Conservation (phyloP, 768 basidiomycete genomes). For the Gautieria morchelliformis region DNA sequence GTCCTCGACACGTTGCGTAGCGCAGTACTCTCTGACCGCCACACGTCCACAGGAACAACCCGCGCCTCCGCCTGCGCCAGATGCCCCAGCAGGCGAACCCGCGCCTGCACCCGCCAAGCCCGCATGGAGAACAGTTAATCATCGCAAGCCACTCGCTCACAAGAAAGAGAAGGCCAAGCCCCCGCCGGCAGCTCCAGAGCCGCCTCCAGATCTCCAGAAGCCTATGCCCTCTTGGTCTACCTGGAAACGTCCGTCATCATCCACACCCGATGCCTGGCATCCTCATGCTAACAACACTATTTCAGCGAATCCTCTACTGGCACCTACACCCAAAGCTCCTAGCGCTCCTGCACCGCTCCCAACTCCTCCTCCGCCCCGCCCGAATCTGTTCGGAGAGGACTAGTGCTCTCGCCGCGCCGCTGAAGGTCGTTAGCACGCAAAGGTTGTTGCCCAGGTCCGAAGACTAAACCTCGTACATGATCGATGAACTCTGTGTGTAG, state of each 20-base stretch:
- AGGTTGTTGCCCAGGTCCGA: not conserved
- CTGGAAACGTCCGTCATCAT: constrained; percentile 62
- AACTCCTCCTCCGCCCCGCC: constrained; percentile 9
- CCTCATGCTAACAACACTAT: not conserved
- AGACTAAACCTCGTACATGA: not conserved
- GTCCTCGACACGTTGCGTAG: not conserved
- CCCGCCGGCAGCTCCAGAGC: constrained; percentile 8
- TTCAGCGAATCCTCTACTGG: constrained; percentile 7
- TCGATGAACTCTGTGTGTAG: not conserved
- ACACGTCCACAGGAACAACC: not conserved
- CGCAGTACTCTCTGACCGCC: not conserved
- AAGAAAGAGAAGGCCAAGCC: constrained; percentile 8
- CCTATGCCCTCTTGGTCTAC: constrained; percentile 52
- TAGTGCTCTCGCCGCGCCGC: not conserved
- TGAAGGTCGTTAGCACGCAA: not conserved
- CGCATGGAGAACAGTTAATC: constrained; percentile 12
- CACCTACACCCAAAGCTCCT: constrained; percentile 4
- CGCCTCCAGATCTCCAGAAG: constrained; percentile 1
- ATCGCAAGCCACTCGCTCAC: constrained; percentile 9
- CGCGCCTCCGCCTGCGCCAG: constrained; percentile 8
- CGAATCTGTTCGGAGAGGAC: constrained; percentile 7
- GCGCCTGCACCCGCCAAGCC: constrained; percentile 10
- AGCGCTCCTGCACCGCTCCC: constrained; percentile 11
- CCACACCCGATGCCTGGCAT: not conserved
- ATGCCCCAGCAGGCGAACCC: constrained; percentile 5